phyloP scores from a whole-genome alignment of 2,329 filamentous ascomycete species.

The Cadophora malorum region DNA sequence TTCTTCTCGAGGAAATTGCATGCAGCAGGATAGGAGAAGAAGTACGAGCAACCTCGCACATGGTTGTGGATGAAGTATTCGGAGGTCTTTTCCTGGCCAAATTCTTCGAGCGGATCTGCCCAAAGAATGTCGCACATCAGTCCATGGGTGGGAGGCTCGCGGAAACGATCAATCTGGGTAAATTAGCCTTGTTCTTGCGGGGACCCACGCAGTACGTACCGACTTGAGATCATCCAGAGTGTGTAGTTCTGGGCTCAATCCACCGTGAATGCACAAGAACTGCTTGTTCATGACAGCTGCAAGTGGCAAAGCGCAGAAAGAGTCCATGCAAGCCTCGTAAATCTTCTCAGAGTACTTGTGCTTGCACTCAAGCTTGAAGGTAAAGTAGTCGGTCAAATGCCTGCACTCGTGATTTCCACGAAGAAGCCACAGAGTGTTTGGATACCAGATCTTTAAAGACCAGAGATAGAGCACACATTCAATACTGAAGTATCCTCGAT shows the following conservation, averaged over 20 bases:
- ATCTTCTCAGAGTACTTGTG: constrained; percentile 98
- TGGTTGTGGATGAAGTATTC: constrained; percentile 99
- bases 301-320: constrained; percentile 91
- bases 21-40: constrained; percentile 97
- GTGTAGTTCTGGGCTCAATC: constrained; percentile 92
- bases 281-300: constrained; percentile 99
- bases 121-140: constrained; percentile 99
- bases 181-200: background rate
- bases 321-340: constrained; percentile 98
- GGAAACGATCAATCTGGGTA: constrained; percentile 89
- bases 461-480: constrained; percentile 98
- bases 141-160: constrained; percentile 95
- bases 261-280: constrained; percentile 97
- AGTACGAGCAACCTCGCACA: constrained; percentile 97
- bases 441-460: constrained; percentile 99
- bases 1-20: constrained; percentile 99
- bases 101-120: constrained; percentile 97
- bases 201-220: constrained; percentile 56
- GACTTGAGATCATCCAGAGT: constrained; percentile 92
- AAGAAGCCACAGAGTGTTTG: constrained; percentile 94
- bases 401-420: constrained; percentile 98
- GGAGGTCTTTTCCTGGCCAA: constrained; percentile 97
- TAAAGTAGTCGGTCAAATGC: constrained; percentile 99
- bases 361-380: constrained; percentile 99
- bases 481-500: constrained; percentile 98